These are phyloP conservation scores for Mycena sp. DNA, from an alignment of 1,284 basidiomycete genomes.

Conservation along the genomic window DNA sequence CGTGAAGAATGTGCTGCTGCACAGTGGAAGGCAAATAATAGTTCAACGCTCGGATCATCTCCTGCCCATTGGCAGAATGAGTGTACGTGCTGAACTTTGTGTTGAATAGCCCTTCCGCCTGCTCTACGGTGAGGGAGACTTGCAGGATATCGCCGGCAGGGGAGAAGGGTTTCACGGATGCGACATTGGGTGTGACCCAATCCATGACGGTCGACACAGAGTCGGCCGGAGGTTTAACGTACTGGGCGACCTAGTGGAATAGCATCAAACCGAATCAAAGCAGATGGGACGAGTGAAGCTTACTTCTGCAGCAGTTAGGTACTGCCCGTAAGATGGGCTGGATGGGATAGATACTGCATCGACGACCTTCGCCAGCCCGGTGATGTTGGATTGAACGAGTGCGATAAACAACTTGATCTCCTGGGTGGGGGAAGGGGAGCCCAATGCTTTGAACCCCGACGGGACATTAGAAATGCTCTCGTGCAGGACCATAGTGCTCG, in stretches of 20 bases:
- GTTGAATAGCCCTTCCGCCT: constrained; percentile 18
- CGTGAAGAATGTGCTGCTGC: constrained; percentile 11
- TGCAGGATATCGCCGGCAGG: constrained; percentile 19
- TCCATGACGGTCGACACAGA: constrained; percentile 15
- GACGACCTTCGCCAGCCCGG: constrained; percentile 33
- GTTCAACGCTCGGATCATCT: constrained; percentile 18
- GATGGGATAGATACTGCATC: constrained; percentile 33
- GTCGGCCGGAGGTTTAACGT: constrained; percentile 12
- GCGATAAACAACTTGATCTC: constrained; percentile 33
- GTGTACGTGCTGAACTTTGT: constrained; percentile 16
- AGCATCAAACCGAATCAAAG: neutral
- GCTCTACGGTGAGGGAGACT: constrained; percentile 15
- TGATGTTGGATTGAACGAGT: constrained; percentile 29
- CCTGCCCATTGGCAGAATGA: constrained; percentile 11
- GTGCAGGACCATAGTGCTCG: constrained; percentile 16
- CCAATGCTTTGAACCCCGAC: constrained; percentile 10
- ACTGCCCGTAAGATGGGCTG: constrained; percentile 33
- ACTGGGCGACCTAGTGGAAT: constrained; percentile 16
- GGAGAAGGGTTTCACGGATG: constrained; percentile 15
- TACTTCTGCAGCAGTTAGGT: constrained; percentile 30
- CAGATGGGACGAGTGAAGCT: neutral
- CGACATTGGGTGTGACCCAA: constrained; percentile 17
- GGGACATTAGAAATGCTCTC: constrained; percentile 17
- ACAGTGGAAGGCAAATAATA: constrained; percentile 15
- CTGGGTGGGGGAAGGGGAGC: constrained; percentile 13